phyloP scores from a whole-genome alignment of 2,329 filamentous ascomycete genomes.

The Ceratocystis harringtonii region DNA sequence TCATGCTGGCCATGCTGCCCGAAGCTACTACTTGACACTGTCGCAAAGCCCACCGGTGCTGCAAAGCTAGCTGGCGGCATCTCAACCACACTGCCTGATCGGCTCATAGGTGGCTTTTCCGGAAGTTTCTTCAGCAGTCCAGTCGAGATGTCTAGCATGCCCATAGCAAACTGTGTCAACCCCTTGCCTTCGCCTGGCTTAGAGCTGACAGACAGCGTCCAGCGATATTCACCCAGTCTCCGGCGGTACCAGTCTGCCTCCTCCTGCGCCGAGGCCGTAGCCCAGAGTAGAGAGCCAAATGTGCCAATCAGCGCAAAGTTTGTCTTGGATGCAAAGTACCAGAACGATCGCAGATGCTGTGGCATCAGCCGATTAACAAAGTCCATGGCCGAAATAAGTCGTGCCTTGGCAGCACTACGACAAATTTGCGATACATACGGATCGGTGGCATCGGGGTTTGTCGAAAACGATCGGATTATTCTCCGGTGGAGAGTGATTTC shows the following conservation, averaged over 20 bases:
- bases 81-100: constrained; percentile 36
- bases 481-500: constrained; percentile 87
- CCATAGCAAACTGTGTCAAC: constrained; percentile 57
- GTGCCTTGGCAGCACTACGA: constrained; percentile 82
- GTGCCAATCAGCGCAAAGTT: constrained; percentile 94
- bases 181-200: constrained; percentile 48
- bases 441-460: constrained; percentile 37
- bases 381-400: constrained; percentile 90
- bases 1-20: neutral
- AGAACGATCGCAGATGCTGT: constrained; percentile 76
- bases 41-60: constrained; percentile 24
- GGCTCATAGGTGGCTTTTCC: constrained; percentile 52
- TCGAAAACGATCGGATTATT: constrained; percentile 64
- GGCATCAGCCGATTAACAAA: constrained; percentile 87
- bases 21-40: constrained; percentile 3
- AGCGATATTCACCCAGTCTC: constrained; percentile 75
- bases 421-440: constrained; percentile 83
- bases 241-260: constrained; percentile 87
- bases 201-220: constrained; percentile 78
- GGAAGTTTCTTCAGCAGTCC: constrained; percentile 54
- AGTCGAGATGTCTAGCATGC: constrained; percentile 59
- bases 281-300: constrained; percentile 79
- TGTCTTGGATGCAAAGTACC: constrained; percentile 76
- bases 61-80: constrained; percentile 23
- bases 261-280: constrained; percentile 71